Base-by-base conservation (phyloP, 1,284 basidiomycete species). In the Wolfiporia cocos region DNA sequence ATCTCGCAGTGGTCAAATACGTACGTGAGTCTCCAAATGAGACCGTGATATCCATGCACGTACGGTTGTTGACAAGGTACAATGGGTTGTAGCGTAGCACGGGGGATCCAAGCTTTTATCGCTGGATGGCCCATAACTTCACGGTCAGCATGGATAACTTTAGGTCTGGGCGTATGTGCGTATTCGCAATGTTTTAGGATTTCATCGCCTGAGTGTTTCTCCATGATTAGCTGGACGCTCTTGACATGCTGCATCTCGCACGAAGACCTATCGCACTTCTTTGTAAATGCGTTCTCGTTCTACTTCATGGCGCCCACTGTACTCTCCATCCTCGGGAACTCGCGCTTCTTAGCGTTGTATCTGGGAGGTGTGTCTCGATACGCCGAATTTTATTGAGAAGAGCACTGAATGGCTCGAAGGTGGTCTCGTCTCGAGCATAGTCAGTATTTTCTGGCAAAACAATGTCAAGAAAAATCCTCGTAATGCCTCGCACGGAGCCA, bases 171-270 rank as follows among this genome's bases (percentile, higher is more conserved):
- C 71, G 90, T 61, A 58, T 86, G 86, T 89, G 48, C 41, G 81
- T 62, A n/a, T 20, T 21, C 33, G 15, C 20, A 23, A 23, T n/a
- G n/a, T n/a, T 21, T 14, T 20, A 5, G 29, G 20, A n/a, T n/a
- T n/a, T 59, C 18, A 11, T 30, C 26, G 20, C 35, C 26, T 37
- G 41, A 23, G 22, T 12, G 18, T 12, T 17, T 7, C 17, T 1
- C 17, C 23, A 28, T 6, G 17, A n/a, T 4, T 42, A 92, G 89
- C 60, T 93, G 90, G 86, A 92, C 89, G 0, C 63, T 87, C 21
- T 48, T 93, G 17, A 91, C 89, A 0, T 65, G 73, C 20, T 73
- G 70, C 45, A 92, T 93, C 68, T 92, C 83, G 2, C 90, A 93
- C 55, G 63, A 70, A 48, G 67, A 70, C 19, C 45, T 71, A 9